These are phyloP conservation scores for Naganishia randhawae DNA, from an alignment of 768 basidiomycete species.

Conservation along the genomic window DNA sequence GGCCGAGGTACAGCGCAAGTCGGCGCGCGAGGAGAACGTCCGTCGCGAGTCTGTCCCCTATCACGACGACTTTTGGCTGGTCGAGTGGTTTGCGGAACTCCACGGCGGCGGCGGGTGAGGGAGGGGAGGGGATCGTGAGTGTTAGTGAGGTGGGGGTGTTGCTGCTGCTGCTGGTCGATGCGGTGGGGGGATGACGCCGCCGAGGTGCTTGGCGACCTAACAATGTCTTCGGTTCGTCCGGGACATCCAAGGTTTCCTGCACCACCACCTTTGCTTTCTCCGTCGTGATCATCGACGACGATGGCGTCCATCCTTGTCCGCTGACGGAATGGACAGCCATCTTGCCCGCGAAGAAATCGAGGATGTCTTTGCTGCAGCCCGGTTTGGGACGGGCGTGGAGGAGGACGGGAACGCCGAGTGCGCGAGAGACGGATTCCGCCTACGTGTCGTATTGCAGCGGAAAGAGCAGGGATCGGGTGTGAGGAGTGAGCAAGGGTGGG, in stretches of 20 bases:
- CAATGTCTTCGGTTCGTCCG: not conserved
- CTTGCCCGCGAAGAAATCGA: slow-evolving; percentile 63
- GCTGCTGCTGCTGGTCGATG: not conserved
- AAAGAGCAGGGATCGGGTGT: no score
- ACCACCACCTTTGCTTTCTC: slow-evolving; percentile 19
- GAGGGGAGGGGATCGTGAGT: not conserved
- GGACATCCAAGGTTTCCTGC: slow-evolving; percentile 18
- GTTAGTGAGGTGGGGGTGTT: not conserved
- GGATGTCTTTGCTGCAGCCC: slow-evolving; percentile 68
- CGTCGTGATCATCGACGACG: not conserved
- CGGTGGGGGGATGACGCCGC: not conserved
- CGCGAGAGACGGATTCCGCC: slow-evolving; percentile 79
- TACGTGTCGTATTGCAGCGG: no score
- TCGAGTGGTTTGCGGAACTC: slow-evolving; percentile 4
- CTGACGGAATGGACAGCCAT: slow-evolving; percentile 52
- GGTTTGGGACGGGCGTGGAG: slow-evolving; percentile 75
- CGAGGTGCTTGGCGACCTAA: not conserved
- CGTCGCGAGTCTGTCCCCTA: slow-evolving; percentile 90
- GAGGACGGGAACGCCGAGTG: slow-evolving; percentile 77
- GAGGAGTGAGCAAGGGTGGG: not conserved
- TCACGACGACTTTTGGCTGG: slow-evolving; percentile 63
- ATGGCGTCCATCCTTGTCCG: slow-evolving; percentile 46
- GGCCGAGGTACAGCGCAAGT: slow-evolving; percentile 33
- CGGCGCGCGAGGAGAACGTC: slow-evolving; percentile 83
- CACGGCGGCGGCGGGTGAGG: not conserved